phyloP scores from a whole-genome alignment of 352 stramenopile genomes.

The Phytophthora palmivora region DNA sequence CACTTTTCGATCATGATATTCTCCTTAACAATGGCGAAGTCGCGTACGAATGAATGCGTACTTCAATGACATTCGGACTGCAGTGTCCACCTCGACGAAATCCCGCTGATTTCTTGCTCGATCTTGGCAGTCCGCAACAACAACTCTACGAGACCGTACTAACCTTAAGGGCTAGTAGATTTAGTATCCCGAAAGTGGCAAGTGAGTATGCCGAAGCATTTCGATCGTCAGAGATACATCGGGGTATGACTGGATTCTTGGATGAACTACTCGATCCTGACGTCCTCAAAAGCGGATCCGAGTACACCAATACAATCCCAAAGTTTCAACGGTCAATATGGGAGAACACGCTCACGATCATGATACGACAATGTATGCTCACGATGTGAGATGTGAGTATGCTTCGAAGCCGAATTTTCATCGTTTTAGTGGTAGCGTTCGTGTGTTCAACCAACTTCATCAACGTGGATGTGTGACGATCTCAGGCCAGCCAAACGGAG shows the following conservation, averaged over 20 bases:
- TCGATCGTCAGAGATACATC: constrained; percentile 1
- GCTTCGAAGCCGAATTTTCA: constrained; percentile 35
- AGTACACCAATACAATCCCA: too few relatives aligned
- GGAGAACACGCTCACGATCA: constrained; percentile 12
- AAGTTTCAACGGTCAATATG: constrained; percentile 20
- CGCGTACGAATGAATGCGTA: constrained; percentile 86
- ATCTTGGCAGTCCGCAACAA: constrained; percentile 37
- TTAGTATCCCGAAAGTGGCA: background rate
- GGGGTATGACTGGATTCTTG: too few relatives aligned
- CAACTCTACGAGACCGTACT: constrained; percentile 26
- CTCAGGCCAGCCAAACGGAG: too few relatives aligned
- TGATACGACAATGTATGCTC: constrained; percentile 54
- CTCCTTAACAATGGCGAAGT: constrained; percentile 86
- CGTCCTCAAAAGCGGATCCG: constrained; percentile 78
- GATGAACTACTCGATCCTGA: too few relatives aligned
- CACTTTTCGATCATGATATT: constrained; percentile 92
- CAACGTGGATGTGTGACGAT: too few relatives aligned
- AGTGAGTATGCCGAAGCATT: constrained; percentile 24
- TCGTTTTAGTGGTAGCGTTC: constrained; percentile 39
- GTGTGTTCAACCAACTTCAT: constrained; percentile 37
- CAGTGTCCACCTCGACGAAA: constrained; percentile 37
- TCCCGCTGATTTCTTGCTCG: constrained; percentile 46
- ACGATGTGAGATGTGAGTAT: constrained; percentile 45
- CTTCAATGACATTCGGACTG: too few relatives aligned
- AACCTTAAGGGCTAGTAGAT: too few relatives aligned